Conservation (phyloP, 2,329 filamentous ascomycete genomes). For the Trichophyton rubrum region DNA sequence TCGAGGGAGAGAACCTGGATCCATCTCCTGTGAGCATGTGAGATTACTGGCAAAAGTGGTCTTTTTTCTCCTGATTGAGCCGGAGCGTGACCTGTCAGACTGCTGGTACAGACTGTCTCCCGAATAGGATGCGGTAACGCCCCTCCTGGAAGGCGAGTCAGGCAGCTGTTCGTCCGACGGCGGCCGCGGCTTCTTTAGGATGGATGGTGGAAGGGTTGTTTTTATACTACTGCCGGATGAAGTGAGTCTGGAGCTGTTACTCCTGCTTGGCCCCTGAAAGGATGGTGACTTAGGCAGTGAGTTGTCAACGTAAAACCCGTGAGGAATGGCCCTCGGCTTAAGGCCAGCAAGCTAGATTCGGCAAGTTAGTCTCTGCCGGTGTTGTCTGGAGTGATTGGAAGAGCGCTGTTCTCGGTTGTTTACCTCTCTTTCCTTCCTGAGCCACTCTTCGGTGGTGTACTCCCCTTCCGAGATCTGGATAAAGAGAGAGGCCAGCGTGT, state of each 20-base stretch:
- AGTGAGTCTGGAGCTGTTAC: not conserved
- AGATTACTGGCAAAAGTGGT: constrained; percentile 9
- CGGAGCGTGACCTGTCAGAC: not conserved
- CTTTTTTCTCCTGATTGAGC: constrained; percentile 5
- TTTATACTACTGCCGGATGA: constrained; percentile 8
- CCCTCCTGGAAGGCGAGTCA: constrained; percentile 12
- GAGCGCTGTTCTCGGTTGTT: not conserved
- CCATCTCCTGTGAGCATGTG: constrained; percentile 2
- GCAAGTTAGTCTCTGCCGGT: not conserved
- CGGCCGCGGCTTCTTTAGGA: constrained; percentile 29
- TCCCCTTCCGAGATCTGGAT: constrained; percentile 30
- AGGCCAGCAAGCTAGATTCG: not conserved
- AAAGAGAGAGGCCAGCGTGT: constrained; percentile 33
- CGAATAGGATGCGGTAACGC: not conserved
- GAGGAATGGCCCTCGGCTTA: not conserved
- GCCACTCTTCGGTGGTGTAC: constrained; percentile 10
- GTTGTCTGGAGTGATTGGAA: not conserved
- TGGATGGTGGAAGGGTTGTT: constrained; percentile 23
- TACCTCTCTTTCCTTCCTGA: constrained; percentile 11
- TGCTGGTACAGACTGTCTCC: not conserved
- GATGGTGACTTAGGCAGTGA: not conserved
- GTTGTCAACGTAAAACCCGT: not conserved
- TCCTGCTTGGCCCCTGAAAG: constrained; percentile 4
- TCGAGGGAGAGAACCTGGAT: not conserved
- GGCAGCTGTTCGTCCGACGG: constrained; percentile 21